Conservation (phyloP, 2,329 filamentous ascomycete genomes). For the Aspergillus thermomutatus region DNA sequence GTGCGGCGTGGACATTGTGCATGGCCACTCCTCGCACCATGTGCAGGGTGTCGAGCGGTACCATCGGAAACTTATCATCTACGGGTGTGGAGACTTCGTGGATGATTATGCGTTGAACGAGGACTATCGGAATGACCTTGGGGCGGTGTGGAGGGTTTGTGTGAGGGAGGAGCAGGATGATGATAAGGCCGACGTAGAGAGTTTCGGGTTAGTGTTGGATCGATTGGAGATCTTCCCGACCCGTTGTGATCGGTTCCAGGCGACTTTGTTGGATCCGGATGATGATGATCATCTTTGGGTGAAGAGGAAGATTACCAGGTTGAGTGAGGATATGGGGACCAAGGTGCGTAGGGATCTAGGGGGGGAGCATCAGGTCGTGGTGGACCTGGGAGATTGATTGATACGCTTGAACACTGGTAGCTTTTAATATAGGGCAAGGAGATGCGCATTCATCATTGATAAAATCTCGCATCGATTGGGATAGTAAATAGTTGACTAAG, state of each 20-base stretch:
- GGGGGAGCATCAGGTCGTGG: conserved; percentile 14
- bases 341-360: conserved; percentile 19
- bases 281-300: conserved; percentile 36
- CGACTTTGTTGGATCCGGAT: conserved; percentile 22
- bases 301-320: conserved; percentile 20
- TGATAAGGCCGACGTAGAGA: background rate
- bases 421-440: no score
- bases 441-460: background rate
- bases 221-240: conserved; percentile 38
- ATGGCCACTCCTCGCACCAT: conserved; percentile 42
- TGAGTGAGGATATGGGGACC: conserved; percentile 31
- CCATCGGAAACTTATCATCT: conserved; percentile 35
- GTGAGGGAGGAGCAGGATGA: conserved; percentile 17
- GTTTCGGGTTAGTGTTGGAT: conserved; percentile 17
- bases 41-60: conserved; percentile 41
- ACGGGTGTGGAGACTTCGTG: conserved; percentile 44
- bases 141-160: conserved; percentile 37
- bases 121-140: conserved; percentile 38
- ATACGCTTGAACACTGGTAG: no score
- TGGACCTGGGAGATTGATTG: background rate
- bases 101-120: conserved; percentile 39
- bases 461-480: background rate
- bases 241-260: conserved; percentile 31
- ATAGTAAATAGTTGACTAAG: background rate
- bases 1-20: conserved; percentile 41